Evolutionary conservation across 1,284 basidiomycete species (phyloP), one percentile per base, ranked within the genome.

Genomic region (Pisolithus thermaeus): DNA sequence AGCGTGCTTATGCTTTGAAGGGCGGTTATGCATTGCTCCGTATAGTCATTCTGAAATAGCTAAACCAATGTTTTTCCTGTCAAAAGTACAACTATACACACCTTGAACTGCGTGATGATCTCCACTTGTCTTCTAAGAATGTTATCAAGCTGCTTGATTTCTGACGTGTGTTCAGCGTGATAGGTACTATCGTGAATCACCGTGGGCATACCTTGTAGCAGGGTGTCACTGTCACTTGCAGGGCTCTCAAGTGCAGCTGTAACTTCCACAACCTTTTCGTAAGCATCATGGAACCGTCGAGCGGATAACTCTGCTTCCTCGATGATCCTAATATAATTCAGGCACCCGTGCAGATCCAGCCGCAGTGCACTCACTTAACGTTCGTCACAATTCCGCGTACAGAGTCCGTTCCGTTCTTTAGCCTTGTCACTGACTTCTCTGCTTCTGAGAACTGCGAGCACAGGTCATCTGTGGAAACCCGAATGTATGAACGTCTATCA

Each of bases 1-100:
- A 92, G 73, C 22, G 74, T 64, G 57, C 87, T 87, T 56, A 94
- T 88, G 51, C 79, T 79, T 18, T 84, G 80, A 1, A 94, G 73
- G 7, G 79, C 73, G 16, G 74, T 67, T 27, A 93, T 75, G 52
- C 81, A 81, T 58, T 86, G 83, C 42, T 81, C 79, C 0, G 88
- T 91, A 61, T 84, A 88, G 12, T 80, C 73, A 63, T 94, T 92
- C 90, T 92, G 56, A 52, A 52, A 52, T 64, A 47, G 9, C 40
- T 53, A 50, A 54, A 54, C 68, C 43, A 65, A 58, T 27, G 1
- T 57, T 53, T 50, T 30, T 54, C 51, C 9, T 25, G 28, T 59
- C 25, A 42, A 41, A 27, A 41, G n/a, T 28, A 12, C 11, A 39
- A 42, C 7, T 42, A 55, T 22, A 36, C 49, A 47, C 63, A 87